Conservation (phyloP, 2,329 filamentous ascomycete genomes). For the Phaeomoniella chlamydospora region DNA sequence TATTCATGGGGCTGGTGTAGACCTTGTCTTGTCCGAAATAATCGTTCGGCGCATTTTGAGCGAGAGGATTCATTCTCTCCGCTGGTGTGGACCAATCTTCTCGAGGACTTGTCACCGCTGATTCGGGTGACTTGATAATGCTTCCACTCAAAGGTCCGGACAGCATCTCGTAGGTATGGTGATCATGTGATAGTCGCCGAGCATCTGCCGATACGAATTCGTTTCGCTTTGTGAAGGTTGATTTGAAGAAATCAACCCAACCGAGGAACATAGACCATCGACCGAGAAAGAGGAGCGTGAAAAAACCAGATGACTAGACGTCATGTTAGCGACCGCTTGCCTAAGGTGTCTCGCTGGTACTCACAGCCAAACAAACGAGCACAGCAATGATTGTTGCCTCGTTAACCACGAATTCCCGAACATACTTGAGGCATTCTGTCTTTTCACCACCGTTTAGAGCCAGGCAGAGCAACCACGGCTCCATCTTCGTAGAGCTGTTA, state of each 20-base stretch:
- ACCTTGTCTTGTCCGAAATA: conserved; percentile 28
- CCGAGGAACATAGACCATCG: conserved; percentile 73
- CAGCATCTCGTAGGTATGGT: conserved; percentile 70
- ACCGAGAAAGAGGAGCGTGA: conserved; percentile 68
- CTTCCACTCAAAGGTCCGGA: conserved; percentile 11
- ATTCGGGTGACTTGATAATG: conserved; percentile 14
- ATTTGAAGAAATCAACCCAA: conserved; percentile 55
- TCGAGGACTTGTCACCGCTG: conserved; percentile 7
- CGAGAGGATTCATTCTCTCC: conserved; percentile 9
- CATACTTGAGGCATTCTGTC: conserved; percentile 47
- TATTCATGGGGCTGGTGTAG: conserved; percentile 31
- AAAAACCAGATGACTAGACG: conserved; percentile 62
- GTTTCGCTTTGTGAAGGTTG: conserved; percentile 34
- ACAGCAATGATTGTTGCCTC: conserved; percentile 69
- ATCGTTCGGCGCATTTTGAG: conserved; percentile 14
- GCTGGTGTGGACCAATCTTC: conserved; percentile 7
- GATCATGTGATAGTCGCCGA: conserved; percentile 42
- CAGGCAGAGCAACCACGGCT: conserved; percentile 63
- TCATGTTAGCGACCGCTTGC: conserved; percentile 13
- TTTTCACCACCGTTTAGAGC: conserved; percentile 42
- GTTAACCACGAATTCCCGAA: conserved; percentile 51
- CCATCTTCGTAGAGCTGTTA: conserved; percentile 39
- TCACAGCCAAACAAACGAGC: conserved; percentile 64
- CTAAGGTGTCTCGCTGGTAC: conserved; percentile 17
- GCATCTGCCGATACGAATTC: conserved; percentile 89